Conservation (phyloP, 106 monocot species). For the Agapanthus africanus region DNA sequence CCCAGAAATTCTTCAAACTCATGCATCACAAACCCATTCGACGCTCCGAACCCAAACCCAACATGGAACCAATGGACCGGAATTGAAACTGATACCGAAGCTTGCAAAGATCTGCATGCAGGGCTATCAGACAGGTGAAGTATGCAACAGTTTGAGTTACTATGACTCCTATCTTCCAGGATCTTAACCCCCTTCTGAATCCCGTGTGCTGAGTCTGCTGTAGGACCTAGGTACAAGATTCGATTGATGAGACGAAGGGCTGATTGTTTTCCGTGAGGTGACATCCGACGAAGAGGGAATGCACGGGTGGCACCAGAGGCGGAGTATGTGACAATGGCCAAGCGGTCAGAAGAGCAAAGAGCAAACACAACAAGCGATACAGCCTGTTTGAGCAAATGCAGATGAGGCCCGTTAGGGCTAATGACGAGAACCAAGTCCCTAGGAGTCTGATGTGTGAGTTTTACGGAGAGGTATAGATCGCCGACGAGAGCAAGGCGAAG, state of each 20-base stretch:
- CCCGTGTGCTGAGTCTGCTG: constrained; percentile 48
- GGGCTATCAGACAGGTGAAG: constrained; percentile 64
- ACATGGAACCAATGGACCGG: constrained; percentile 58
- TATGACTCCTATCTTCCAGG: constrained; percentile 38
- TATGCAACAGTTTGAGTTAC: constrained; percentile 36
- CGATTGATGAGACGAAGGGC: constrained; percentile 79
- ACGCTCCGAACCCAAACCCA: constrained; percentile 57
- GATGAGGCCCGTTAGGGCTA: constrained; percentile 70
- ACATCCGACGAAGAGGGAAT: constrained; percentile 76
- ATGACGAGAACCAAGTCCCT: constrained; percentile 65
- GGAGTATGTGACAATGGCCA: constrained; percentile 74
- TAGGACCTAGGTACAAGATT: constrained; percentile 38
- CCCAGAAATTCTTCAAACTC: constrained; percentile 81
- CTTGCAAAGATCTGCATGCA: neutral
- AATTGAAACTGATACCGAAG: constrained; percentile 14
- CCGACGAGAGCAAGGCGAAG: constrained; percentile 34
- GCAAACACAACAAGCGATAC: constrained; percentile 80
- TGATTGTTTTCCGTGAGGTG: constrained; percentile 52
- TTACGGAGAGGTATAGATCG: constrained; percentile 34
- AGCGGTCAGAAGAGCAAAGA: constrained; percentile 54
- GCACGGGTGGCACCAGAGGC: constrained; percentile 52
- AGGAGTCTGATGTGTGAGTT: constrained; percentile 45
- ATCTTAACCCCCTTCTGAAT: constrained; percentile 65
- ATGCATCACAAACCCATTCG: constrained; percentile 77
- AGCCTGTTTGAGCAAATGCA: constrained; percentile 62